A percentile compares a stretch with the other conserved stretches of the same genome.
Evolutionary conservation across 192 early-diverging fungal genomes (phyloP).

Genomic region (Backusella luteola): DNA sequence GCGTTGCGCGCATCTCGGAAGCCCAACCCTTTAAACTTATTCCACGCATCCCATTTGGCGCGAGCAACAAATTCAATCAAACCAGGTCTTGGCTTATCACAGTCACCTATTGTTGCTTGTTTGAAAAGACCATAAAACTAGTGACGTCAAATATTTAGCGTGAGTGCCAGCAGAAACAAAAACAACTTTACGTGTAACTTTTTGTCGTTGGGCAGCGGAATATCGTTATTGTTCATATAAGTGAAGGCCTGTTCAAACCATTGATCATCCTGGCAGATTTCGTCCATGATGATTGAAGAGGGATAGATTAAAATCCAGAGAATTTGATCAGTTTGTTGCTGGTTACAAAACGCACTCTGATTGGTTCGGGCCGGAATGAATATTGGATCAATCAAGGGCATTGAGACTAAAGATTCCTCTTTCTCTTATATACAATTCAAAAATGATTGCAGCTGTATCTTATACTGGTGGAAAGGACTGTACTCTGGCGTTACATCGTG

Average conservation of each 20-base stretch:
- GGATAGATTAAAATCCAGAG: not conserved
- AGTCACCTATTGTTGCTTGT: conserved; percentile 46
- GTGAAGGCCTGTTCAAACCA: conserved; percentile 26
- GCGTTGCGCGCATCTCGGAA: conserved; percentile 31
- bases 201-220: conserved; percentile 19
- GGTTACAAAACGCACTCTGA: no score
- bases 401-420: not conserved
- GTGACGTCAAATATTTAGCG: not conserved
- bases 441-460: conserved; percentile 40
- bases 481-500: conserved; percentile 45
- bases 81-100: conserved; percentile 35
- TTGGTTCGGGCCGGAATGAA: no score
- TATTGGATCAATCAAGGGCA: no score
- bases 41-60: conserved; percentile 50
- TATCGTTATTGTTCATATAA: conserved; percentile 22
- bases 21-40: conserved; percentile 42
- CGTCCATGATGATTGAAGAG: conserved; percentile 6
- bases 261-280: conserved; percentile 14
- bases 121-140: conserved; percentile 53
- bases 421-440: not conserved
- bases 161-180: not conserved
- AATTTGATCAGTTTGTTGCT: not conserved
- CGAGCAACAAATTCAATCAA: conserved; percentile 44
- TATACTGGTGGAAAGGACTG: conserved; percentile 69
- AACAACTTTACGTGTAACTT: conserved; percentile 22